These are phyloP conservation scores for Elasticomyces elasticus DNA, from an alignment of 495 filamentous ascomycete species.

Conservation along the genomic window DNA sequence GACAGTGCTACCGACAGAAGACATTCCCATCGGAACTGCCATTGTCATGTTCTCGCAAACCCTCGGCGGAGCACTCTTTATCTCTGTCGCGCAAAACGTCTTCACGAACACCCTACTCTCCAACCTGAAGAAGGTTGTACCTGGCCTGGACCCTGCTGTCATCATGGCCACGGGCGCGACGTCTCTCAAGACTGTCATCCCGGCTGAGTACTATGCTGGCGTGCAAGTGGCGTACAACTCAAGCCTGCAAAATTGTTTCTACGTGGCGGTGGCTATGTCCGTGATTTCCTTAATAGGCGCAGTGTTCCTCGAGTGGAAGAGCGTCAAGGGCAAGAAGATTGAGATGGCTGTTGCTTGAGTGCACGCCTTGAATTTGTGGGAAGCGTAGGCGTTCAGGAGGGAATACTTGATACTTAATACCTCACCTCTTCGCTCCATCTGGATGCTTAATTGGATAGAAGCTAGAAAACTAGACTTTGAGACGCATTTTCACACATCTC, in stretches of 20 bases:
- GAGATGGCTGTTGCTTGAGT: slow-evolving; percentile 47
- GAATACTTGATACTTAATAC: not conserved
- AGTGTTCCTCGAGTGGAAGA: slow-evolving; percentile 62
- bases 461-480: no score
- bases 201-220: slow-evolving; percentile 36
- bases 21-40: slow-evolving; percentile 21
- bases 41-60: slow-evolving; percentile 59
- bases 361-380: not conserved
- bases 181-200: slow-evolving; percentile 38
- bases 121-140: slow-evolving; percentile 41
- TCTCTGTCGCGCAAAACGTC: slow-evolving; percentile 58
- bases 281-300: slow-evolving; percentile 52
- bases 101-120: slow-evolving; percentile 61
- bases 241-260: slow-evolving; percentile 57
- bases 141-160: slow-evolving; percentile 38
- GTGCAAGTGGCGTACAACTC: slow-evolving; percentile 63
- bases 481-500: no score
- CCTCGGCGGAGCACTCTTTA: slow-evolving; percentile 60
- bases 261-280: slow-evolving; percentile 56
- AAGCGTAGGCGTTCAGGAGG: slow-evolving; percentile 2
- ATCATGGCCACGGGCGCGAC: slow-evolving; percentile 60
- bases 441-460: not conserved
- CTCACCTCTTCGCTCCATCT: not conserved
- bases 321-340: slow-evolving; percentile 75
- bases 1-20: slow-evolving; percentile 8